These are phyloP conservation scores for Priceomyces haplophilus DNA, from an alignment of 805 yeast genomes.

Conservation along the genomic window DNA sequence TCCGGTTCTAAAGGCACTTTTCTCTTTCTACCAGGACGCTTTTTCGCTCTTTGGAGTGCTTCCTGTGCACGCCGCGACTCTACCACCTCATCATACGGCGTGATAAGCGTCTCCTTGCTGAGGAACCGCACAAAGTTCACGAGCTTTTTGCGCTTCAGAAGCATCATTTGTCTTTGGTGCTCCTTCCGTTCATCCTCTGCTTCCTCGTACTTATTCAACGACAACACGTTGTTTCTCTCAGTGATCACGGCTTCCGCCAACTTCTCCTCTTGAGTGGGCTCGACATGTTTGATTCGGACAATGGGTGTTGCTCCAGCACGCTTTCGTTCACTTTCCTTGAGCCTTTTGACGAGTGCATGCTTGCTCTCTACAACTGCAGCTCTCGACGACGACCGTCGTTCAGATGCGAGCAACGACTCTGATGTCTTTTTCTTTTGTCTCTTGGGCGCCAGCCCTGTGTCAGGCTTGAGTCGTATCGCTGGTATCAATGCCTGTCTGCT, in stretches of 20 bases:
- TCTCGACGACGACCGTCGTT: constrained; percentile 74
- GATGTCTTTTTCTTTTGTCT: constrained; percentile 26
- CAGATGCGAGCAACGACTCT: constrained; percentile 48
- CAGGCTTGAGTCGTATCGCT: constrained; percentile 31
- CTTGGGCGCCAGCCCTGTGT: constrained; percentile 28
- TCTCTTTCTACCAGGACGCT: constrained; percentile 45
- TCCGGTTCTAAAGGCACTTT: constrained; percentile 18
- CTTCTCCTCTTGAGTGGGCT: constrained; percentile 69
- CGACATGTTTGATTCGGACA: constrained; percentile 37
- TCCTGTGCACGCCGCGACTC: constrained; percentile 42
- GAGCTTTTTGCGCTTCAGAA: constrained; percentile 61
- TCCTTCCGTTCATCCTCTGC: constrained; percentile 81
- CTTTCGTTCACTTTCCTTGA: constrained; percentile 66
- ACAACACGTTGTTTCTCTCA: constrained; percentile 68
- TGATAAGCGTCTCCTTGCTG: constrained; percentile 47
- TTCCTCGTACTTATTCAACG: constrained; percentile 75
- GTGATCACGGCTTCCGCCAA: constrained; percentile 84
- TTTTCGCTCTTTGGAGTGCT: constrained; percentile 35
- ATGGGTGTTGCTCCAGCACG: constrained; percentile 46
- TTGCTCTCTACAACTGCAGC: constrained; percentile 74
- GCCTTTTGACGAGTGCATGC: constrained; percentile 67
- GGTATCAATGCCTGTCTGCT: constrained; percentile 23
- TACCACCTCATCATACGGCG: constrained; percentile 63
- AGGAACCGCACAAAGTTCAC: constrained; percentile 54
- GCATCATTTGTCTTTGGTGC: constrained; percentile 68